Conservation (phyloP, 2,329 filamentous ascomycete species). For the Aspergillus persii region DNA sequence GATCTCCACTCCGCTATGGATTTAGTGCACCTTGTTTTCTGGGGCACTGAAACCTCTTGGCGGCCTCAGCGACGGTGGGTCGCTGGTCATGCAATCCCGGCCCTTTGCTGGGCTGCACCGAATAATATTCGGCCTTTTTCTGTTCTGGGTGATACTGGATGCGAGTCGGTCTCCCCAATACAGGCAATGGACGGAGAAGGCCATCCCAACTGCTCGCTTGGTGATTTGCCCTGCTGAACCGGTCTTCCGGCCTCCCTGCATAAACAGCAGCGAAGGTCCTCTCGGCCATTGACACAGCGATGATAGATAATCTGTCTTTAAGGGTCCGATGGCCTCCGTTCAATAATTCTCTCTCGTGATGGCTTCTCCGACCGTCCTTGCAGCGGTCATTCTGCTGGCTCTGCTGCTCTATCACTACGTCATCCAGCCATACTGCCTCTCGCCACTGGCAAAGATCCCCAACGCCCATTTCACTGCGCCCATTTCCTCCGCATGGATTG, state of each 20-base stretch:
- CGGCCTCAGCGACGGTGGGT: background rate
- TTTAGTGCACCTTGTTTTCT: background rate
- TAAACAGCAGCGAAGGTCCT: no score
- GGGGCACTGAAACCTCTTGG: background rate
- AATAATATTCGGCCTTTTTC: no score
- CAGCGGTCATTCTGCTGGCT: background rate
- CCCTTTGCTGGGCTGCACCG: background rate
- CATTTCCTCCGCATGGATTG: slow-evolving; percentile 62
- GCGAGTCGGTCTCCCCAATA: background rate
- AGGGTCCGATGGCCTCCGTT: background rate
- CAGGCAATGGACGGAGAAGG: background rate
- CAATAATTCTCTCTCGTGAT: background rate
- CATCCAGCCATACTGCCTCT: slow-evolving; percentile 43
- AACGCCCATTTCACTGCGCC: slow-evolving; percentile 62
- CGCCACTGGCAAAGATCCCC: slow-evolving; percentile 61
- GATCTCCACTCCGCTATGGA: background rate
- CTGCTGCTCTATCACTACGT: slow-evolving; percentile 25
- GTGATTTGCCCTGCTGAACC: no score
- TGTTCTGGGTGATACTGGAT: no score
- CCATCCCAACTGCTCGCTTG: no score
- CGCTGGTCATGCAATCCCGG: background rate
- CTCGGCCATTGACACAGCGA: background rate
- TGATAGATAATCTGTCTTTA: background rate
- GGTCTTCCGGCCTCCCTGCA: no score
- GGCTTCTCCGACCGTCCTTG: background rate